Conservation (phyloP, 176 grass and related monocot species). For the Pontederia crassipes region DNA sequence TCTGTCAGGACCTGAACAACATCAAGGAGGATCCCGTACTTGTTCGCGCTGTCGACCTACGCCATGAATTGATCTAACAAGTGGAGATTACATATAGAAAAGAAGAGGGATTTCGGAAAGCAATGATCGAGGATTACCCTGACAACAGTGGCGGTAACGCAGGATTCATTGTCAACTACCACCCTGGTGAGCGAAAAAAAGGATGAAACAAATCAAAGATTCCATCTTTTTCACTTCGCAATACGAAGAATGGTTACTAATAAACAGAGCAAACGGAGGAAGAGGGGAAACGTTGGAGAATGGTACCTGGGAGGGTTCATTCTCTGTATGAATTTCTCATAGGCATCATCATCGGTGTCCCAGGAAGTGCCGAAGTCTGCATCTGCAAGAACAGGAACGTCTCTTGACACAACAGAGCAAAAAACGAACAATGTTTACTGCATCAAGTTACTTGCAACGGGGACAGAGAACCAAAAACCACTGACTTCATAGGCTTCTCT, state of each 20-base stretch:
- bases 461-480: no score
- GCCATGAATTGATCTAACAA: background rate
- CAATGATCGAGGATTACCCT: conserved; percentile 25
- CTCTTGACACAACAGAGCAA: no score
- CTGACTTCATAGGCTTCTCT: no score
- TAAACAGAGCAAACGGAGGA: no score
- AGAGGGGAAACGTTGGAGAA: background rate
- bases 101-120: background rate
- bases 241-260: background rate
- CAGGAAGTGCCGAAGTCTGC: no score
- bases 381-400: no score
- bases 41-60: conserved; percentile 64
- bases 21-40: conserved; percentile 64
- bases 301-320: conserved; percentile 1
- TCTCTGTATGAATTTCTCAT: background rate
- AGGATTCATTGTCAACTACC: conserved; percentile 53
- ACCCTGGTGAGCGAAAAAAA: conserved; percentile 25
- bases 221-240: background rate
- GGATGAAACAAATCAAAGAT: background rate
- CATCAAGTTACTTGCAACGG: no score
- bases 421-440: no score
- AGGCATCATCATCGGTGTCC: background rate
- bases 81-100: background rate
- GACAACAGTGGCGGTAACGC: conserved; percentile 45
- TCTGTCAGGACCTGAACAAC: conserved; percentile 76